Base-by-base conservation (phyloP, 179 eudicot genomes). In the Nepenthes alata region DNA sequence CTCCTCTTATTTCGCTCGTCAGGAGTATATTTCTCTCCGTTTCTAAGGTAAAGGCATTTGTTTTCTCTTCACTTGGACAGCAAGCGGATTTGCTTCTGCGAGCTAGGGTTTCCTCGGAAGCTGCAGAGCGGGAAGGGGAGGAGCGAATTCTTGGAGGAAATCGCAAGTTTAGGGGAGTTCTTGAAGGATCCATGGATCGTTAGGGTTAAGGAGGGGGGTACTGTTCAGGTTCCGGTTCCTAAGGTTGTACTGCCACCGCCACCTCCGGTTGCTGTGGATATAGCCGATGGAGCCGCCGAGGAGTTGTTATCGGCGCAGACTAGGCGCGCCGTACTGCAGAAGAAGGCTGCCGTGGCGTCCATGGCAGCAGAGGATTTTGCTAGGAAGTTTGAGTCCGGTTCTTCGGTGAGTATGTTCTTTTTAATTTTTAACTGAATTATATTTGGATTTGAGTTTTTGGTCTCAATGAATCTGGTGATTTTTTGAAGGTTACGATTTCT, bases 361-460 rank as follows among this genome's bases (percentile, higher is more conserved):
- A 2, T 84, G 75, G 89, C 73, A 11, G 91, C 89, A 0, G 96
- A 91, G 88, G 91, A 91, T 74, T 84, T 75, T 35, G 96, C 86
- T 0, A 66, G 88, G 48, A 60, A 83, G 74, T 84, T 89, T 35
- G 96, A 86, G 76, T 75, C 84, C 39, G 97, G 97, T 25, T 25
- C 25, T 25, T 25, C 25, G 25, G 25, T 25, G 25, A 25, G 25
- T 25, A 25, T 25, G 25, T 25, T 25, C 1, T 25, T 25, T 25
- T 25, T 25, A 25, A 25, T 25, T 25, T 25, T 25, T 25, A 25
- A 25, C 25, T 25, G 1, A 25, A 25, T 25, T 25, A 25, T 25
- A 25, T 25, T 25, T 25, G 25, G 25, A 25, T 25, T 25, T 25
- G 25, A 25, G 25, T 25, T 25, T 25, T 25, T 25, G 0, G 25